Base-by-base conservation (phyloP, 345 rosid species). In the Aegle marmelos region DNA sequence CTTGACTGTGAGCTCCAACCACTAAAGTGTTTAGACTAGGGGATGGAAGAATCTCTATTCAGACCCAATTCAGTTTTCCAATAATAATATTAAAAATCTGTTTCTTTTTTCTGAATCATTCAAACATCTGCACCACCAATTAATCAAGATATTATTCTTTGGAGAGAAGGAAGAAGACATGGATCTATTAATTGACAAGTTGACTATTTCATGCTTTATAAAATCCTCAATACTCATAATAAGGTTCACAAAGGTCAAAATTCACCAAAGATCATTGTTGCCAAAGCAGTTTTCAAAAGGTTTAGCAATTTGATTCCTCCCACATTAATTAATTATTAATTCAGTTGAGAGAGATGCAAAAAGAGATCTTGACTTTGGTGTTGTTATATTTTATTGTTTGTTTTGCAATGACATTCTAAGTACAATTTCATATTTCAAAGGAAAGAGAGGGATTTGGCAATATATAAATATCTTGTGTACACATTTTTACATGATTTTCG, bases 1-100 rank as follows among this genome's bases (percentile, higher is more conserved):
- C 79, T 66, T 76, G 72, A 66, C 72, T 65, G 53, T 14, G 61
- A 45, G 62, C 62, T 54, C 79, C 56, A 76, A 76, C 79, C 54
- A 76, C 79, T 76, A 67, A 33, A 56, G 73, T 33, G 65, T 76
- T 54, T 67, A 76, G 57, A 76, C 53, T 22, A 24, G 10, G 22
- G 24, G 58, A 60, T 22, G 17, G 69, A 60, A 73, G 73, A 56
- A 67, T 76, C 66, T 56, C 17, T 45, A 34, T 56, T 25, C 64
- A 56, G 37, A 33, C 36, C 73, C 53, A 66, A 67, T 9, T 16
- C 5, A 53, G 22, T 75, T 53, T 24, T 17, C 31, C 61, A 61
- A 31, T 63, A 48, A 33, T 5, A 63, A 2, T 75, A 62, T 62
- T 62, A 63, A 50, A 64, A 21, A 17, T 53, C 50, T 13, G 50